phyloP scores from a whole-genome alignment of 202 grass and related monocot genomes.

The Hordeum pubiflorum region DNA sequence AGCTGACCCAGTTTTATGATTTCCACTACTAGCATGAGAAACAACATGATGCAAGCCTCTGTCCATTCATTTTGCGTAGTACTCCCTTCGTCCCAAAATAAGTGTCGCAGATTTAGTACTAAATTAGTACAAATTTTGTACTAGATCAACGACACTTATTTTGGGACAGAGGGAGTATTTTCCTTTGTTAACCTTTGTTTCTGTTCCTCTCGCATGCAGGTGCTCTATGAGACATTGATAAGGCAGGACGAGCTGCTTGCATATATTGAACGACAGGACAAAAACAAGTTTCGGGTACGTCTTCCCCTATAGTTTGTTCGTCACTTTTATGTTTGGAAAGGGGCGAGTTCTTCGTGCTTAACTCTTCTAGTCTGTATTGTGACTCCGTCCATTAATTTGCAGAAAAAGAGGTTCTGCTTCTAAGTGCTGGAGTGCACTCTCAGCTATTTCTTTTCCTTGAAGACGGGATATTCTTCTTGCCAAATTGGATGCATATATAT shows the following conservation, averaged over 20 bases:
- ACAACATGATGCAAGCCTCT: neutral
- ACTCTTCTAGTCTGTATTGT: neutral
- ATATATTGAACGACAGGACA: conserved; percentile 54
- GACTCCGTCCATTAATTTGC: neutral
- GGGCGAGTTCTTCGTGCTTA: neutral
- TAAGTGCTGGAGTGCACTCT: conserved; percentile 12
- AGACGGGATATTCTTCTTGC: neutral
- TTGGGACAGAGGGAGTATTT: too few relatives aligned
- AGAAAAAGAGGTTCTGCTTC: conserved; percentile 60
- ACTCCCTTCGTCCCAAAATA: too few relatives aligned
- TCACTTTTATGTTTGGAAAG: conserved; percentile 3
- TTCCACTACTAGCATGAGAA: neutral
- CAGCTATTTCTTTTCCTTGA: neutral
- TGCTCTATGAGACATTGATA: conserved; percentile 63
- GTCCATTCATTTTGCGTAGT: neutral
- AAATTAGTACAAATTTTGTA: too few relatives aligned
- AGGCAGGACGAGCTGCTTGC: conserved; percentile 77
- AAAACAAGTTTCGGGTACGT: conserved; percentile 44
- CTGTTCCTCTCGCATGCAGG: conserved; percentile 10
- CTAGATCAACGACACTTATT: too few relatives aligned
- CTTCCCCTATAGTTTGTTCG: neutral
- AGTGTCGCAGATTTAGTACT: too few relatives aligned
- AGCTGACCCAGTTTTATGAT: neutral
- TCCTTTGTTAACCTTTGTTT: conserved; percentile 6
- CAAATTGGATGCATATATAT: neutral